A percentile compares a stretch with the other conserved stretches of the same genome.
phyloP scores from a whole-genome alignment of 805 yeast species.

The Zygotorulaspora danielsina region DNA sequence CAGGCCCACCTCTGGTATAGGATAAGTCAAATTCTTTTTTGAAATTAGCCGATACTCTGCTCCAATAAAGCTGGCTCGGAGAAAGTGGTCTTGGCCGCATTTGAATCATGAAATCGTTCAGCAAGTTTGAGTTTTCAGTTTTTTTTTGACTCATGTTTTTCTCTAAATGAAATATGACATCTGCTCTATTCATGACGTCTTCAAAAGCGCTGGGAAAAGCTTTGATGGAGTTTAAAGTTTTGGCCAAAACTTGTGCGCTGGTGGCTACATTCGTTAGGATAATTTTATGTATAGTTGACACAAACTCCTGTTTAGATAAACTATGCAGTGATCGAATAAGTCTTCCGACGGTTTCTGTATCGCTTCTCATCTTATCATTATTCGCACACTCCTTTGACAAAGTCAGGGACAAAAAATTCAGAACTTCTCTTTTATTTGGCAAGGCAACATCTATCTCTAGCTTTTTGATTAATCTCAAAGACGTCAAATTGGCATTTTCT shows the following conservation, averaged over 20 bases:
- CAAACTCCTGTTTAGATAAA: constrained; percentile 27
- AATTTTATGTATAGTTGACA: constrained; percentile 22
- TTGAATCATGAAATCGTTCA: constrained; percentile 21
- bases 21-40: constrained; percentile 34
- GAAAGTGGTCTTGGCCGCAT: constrained; percentile 13
- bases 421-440: constrained; percentile 24
- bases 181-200: constrained; percentile 18
- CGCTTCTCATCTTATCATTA: constrained; percentile 8
- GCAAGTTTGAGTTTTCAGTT: constrained; percentile 15
- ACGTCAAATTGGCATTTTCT: constrained; percentile 27
- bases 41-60: constrained; percentile 22
- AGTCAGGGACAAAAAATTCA: constrained; percentile 15
- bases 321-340: constrained; percentile 18
- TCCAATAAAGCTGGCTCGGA: constrained; percentile 30
- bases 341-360: constrained; percentile 9
- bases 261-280: constrained; percentile 18
- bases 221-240: constrained; percentile 31
- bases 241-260: constrained; percentile 23
- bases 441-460: constrained; percentile 19
- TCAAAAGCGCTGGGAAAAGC: constrained; percentile 24
- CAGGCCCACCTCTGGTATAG: constrained; percentile 35
- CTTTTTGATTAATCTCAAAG: constrained; percentile 27
- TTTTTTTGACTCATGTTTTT: constrained; percentile 16
- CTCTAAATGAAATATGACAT: constrained; percentile 18
- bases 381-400: constrained; percentile 19